Evolutionary conservation across 2,329 filamentous ascomycete species (phyloP).

Genomic region (Achaetomium macrosporum): DNA sequence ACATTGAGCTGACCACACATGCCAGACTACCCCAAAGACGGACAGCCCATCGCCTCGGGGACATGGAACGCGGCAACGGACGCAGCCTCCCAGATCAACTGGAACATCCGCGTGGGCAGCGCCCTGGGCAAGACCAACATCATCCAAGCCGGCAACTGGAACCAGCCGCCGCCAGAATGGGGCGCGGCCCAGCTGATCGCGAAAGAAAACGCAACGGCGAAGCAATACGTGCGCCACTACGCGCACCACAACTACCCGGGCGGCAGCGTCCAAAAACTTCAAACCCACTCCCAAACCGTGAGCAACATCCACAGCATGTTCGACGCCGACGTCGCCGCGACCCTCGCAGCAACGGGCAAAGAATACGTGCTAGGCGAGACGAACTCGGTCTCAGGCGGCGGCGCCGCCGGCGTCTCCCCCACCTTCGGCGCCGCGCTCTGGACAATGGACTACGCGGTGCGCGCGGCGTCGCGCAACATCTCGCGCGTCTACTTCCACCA

Average conservation of each 20-base stretch:
- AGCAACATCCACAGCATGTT: conserved; percentile 34
- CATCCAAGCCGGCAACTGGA: conserved; percentile 39
- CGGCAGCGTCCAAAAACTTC: conserved; percentile 36
- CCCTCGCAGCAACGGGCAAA: conserved; percentile 33
- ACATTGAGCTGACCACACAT: neutral
- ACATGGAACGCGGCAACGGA: conserved; percentile 34
- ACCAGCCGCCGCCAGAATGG: conserved; percentile 33
- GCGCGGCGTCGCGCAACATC: conserved; percentile 32
- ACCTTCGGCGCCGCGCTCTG: conserved; percentile 46
- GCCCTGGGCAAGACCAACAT: conserved; percentile 31
- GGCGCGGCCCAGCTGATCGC: conserved; percentile 35
- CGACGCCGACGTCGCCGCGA: conserved; percentile 37
- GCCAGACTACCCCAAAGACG: conserved; percentile 31
- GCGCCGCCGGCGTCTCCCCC: conserved; percentile 35
- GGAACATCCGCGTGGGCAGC: conserved; percentile 33
- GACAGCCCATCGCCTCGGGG: conserved; percentile 35
- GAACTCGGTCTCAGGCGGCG: conserved; percentile 40
- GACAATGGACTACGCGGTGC: conserved; percentile 44
- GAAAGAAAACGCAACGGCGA: conserved; percentile 32
- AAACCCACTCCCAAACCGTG: conserved; percentile 39
- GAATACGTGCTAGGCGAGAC: conserved; percentile 45
- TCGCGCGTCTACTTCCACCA: conserved; percentile 46
- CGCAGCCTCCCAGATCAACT: conserved; percentile 35
- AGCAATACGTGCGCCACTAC: conserved; percentile 37
- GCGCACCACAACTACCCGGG: conserved; percentile 46